These are phyloP conservation scores for Pterocarpus santalinus DNA, from an alignment of 306 rosid species.

Conservation along the genomic window DNA sequence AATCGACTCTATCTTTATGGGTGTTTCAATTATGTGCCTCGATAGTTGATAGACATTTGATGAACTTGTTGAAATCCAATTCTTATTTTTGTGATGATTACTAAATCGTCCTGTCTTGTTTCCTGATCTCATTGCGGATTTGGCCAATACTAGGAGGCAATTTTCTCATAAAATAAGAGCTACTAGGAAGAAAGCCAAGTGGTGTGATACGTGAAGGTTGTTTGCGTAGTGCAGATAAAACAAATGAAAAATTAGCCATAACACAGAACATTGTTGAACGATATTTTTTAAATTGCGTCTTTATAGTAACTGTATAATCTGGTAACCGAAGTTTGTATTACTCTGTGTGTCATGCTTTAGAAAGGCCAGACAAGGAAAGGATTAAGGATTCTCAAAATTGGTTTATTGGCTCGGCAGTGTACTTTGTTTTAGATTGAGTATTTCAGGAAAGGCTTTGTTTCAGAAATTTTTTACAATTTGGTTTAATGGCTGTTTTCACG, in stretches of 20 bases:
- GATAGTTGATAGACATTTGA: slow-evolving; percentile 8
- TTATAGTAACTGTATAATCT: background rate
- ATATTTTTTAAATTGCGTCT: slow-evolving; percentile 3
- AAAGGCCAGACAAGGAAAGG: slow-evolving; percentile 13
- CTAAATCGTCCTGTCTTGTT: background rate
- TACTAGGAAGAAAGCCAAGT: slow-evolving; percentile 12
- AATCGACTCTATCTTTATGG: background rate
- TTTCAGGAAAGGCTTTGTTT: background rate
- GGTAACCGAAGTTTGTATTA: background rate
- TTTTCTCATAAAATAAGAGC: background rate
- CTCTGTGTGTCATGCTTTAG: slow-evolving; percentile 10
- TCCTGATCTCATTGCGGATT: background rate
- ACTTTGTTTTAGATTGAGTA: background rate
- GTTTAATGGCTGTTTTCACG: background rate
- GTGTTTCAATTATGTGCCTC: background rate
- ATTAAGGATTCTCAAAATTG: slow-evolving; percentile 3
- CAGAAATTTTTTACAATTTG: slow-evolving; percentile 16
- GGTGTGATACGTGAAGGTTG: slow-evolving; percentile 10
- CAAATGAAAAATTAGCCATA: background rate
- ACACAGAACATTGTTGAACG: background rate
- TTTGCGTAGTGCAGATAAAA: slow-evolving; percentile 2
- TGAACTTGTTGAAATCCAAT: background rate
- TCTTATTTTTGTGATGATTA: background rate
- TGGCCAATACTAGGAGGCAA: background rate
- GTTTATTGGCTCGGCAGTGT: background rate